Conservation (phyloP, 106 monocot genomes). For the Dioscorea alata region DNA sequence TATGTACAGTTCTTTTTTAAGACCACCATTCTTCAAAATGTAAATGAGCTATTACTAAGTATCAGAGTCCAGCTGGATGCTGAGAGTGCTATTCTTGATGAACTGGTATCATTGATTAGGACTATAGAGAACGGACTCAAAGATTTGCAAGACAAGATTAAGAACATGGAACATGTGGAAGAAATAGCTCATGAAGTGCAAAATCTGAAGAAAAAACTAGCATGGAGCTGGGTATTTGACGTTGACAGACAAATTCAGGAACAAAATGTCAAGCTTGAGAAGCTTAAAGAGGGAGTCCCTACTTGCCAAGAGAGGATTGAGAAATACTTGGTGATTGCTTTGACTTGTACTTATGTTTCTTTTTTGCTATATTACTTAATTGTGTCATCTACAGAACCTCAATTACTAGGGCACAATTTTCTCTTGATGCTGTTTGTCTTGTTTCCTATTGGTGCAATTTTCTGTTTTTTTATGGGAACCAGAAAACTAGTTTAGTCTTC, state of each 20-base stretch:
- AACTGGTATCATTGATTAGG: slow-evolving; percentile 71
- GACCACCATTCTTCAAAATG: slow-evolving; percentile 96
- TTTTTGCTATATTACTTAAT: background rate
- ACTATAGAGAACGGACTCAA: slow-evolving; percentile 63
- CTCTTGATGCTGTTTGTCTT: too few species aligned
- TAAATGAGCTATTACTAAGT: slow-evolving; percentile 72
- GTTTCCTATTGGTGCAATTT: background rate
- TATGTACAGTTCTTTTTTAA: slow-evolving; percentile 86
- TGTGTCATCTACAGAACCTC: background rate
- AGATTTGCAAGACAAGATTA: slow-evolving; percentile 80
- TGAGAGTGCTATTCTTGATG: slow-evolving; percentile 58
- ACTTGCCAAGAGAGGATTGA: slow-evolving; percentile 89
- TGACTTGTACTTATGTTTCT: background rate
- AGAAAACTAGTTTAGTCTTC: too few species aligned
- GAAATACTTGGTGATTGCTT: slow-evolving; percentile 35
- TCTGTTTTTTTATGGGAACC: background rate
- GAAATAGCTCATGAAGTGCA: slow-evolving; percentile 74
- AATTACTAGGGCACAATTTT: background rate
- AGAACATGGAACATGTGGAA: slow-evolving; percentile 97
- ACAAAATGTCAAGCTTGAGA: slow-evolving; percentile 55
- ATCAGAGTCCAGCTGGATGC: slow-evolving; percentile 51
- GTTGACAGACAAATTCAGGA: slow-evolving; percentile 78
- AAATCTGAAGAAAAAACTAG: slow-evolving; percentile 81
- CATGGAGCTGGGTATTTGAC: slow-evolving; percentile 96
- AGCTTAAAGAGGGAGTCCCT: slow-evolving; percentile 79